phyloP scores from a whole-genome alignment of 169 alveolate genomes.

The Plasmodium gonderi region DNA sequence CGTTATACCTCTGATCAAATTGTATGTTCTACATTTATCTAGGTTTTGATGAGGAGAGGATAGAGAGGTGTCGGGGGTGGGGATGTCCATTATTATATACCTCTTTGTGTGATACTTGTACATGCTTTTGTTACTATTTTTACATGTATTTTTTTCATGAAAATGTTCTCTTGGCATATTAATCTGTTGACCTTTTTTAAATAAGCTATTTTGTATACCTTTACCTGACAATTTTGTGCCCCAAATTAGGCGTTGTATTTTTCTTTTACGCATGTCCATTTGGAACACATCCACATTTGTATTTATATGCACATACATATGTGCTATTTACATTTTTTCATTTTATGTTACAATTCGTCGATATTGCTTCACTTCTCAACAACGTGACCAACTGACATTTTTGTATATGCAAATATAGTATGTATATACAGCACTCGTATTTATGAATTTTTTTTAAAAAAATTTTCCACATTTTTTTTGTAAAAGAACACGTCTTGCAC shows the following conservation, averaged over 20 bases:
- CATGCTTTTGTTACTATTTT: not conserved
- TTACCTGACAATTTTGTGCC: not conserved
- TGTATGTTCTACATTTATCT: not conserved
- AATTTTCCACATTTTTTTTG: conserved; percentile 48
- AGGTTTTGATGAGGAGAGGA: not conserved
- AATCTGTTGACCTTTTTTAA: too few species aligned
- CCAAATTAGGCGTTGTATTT: not conserved
- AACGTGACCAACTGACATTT: not conserved
- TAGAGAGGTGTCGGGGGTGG: too few species aligned
- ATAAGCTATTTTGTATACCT: too few species aligned
- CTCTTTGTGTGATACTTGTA: not conserved
- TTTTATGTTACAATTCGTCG: not conserved
- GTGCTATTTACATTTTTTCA: not conserved
- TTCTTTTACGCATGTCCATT: too few species aligned
- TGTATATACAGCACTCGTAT: not conserved
- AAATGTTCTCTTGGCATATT: not conserved
- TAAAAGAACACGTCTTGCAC: conserved; percentile 35
- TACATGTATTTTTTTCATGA: too few species aligned
- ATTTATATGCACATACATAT: not conserved
- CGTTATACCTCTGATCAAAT: not conserved
- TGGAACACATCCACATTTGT: not conserved
- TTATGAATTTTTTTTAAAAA: conserved; percentile 24
- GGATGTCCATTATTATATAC: too few species aligned
- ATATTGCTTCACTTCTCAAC: too few species aligned
- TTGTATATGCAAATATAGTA: not conserved